Evolutionary conservation across 768 basidiomycete species (phyloP).

Genomic region (Clitopilus passeckerianus): DNA sequence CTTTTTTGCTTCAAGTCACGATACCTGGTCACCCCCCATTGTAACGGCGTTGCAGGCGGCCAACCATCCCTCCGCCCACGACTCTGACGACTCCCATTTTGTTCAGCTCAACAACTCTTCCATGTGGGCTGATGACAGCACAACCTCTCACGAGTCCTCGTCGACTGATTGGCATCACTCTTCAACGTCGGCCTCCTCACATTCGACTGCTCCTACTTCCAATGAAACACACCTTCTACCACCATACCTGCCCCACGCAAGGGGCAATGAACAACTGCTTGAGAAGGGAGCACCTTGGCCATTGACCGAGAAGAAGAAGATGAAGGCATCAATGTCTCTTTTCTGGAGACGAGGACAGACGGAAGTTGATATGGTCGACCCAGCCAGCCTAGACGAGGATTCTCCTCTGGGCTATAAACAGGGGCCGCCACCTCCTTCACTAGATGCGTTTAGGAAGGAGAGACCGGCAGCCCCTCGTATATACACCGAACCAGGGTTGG

Average conservation of each 20-base stretch:
- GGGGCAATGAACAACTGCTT: neutral
- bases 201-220: conserved; percentile 14
- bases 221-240: conserved; percentile 9
- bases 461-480: conserved; percentile 13
- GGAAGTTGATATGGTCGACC: neutral
- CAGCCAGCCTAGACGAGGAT: neutral
- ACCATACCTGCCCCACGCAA: conserved; percentile 1
- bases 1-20: conserved; percentile 11
- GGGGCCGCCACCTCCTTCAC: neutral
- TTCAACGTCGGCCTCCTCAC: conserved; percentile 11
- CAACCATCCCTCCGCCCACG: conserved; percentile 4
- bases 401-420: neutral
- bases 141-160: conserved; percentile 7
- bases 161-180: conserved; percentile 11
- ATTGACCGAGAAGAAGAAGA: neutral
- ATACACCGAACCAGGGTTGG: conserved; percentile 13
- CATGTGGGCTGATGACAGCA: conserved; percentile 13
- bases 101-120: conserved; percentile 27
- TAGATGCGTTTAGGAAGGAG: neutral
- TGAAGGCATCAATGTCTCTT: neutral
- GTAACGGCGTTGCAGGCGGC: neutral
- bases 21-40: conserved; percentile 6
- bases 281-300: neutral
- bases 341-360: neutral
- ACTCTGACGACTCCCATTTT: conserved; percentile 19